phyloP scores from a whole-genome alignment of 805 yeast genomes.

The Candida chauliodis region DNA sequence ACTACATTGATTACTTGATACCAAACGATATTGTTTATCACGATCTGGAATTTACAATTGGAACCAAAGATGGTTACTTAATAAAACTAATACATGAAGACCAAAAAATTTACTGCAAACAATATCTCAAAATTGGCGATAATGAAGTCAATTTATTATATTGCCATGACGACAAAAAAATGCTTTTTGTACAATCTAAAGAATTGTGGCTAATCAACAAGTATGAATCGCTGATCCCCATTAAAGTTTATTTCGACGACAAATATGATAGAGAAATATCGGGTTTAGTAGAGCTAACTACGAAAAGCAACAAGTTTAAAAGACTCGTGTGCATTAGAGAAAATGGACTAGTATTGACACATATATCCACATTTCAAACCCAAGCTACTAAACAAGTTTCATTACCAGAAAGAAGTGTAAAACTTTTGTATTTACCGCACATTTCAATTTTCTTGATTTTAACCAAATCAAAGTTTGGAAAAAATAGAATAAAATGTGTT shows the following conservation, averaged over 20 bases:
- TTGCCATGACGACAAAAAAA: slow-evolving; percentile 14
- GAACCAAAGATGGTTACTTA: slow-evolving; percentile 31
- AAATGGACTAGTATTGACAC: slow-evolving; percentile 32
- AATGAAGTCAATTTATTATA: slow-evolving; percentile 17
- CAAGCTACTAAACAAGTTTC: slow-evolving; percentile 27
- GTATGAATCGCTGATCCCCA: slow-evolving; percentile 24
- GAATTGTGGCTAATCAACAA: slow-evolving; percentile 32
- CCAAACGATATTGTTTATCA: slow-evolving; percentile 17
- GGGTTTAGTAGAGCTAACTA: slow-evolving; percentile 7
- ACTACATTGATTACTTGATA: slow-evolving; percentile 10
- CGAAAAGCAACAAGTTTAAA: not conserved
- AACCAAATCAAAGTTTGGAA: slow-evolving; percentile 25
- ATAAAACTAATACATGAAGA: slow-evolving; percentile 14
- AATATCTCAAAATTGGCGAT: slow-evolving; percentile 24
- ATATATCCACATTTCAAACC: slow-evolving; percentile 19
- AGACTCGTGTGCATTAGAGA: slow-evolving; percentile 21
- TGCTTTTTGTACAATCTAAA: slow-evolving; percentile 22
- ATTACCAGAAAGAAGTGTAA: slow-evolving; percentile 31
- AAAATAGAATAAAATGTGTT: slow-evolving; percentile 26
- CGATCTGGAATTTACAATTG: slow-evolving; percentile 18
- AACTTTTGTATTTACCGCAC: slow-evolving; percentile 26
- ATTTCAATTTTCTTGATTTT: slow-evolving; percentile 26
- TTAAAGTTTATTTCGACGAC: slow-evolving; percentile 33
- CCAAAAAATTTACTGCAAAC: slow-evolving; percentile 11
- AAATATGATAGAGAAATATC: slow-evolving; percentile 25